Conservation (phyloP, 2,329 filamentous ascomycete genomes). For the Venturia nashicola region DNA sequence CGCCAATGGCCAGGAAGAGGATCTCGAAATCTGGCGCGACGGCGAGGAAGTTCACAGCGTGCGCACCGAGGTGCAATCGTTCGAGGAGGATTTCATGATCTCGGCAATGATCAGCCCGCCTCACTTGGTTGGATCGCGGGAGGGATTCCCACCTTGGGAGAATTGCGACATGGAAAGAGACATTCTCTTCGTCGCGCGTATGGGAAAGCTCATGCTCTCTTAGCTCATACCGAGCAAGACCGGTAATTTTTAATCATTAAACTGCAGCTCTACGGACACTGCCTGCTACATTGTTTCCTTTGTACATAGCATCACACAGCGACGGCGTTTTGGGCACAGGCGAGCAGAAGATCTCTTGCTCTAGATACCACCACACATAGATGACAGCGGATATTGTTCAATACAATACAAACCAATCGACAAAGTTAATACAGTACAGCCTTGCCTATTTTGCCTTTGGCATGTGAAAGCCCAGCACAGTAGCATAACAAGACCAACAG, state of each 20-base stretch:
- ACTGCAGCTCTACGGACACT: slow-evolving; percentile 5
- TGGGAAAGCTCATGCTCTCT: slow-evolving; percentile 1
- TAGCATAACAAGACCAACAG: background rate
- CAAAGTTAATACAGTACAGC: background rate
- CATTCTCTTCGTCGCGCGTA: slow-evolving; percentile 15
- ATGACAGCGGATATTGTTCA: background rate
- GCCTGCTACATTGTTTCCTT: background rate
- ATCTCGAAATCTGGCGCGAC: slow-evolving; percentile 39
- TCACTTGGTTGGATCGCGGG: slow-evolving; percentile 20
- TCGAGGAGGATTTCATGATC: slow-evolving; percentile 46
- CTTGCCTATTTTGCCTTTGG: background rate
- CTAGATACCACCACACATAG: slow-evolving; percentile 4
- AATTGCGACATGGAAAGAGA: slow-evolving; percentile 36
- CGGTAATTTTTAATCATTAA: background rate
- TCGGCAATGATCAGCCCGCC: slow-evolving; percentile 36
- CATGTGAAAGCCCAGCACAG: background rate
- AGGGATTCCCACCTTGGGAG: slow-evolving; percentile 28
- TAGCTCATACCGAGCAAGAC: background rate
- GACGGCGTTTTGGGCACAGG: slow-evolving; percentile 1
- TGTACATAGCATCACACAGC: slow-evolving; percentile 1
- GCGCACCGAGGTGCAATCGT: slow-evolving; percentile 44
- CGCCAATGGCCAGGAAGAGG: slow-evolving; percentile 23
- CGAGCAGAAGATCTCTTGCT: slow-evolving; percentile 1
- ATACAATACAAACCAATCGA: background rate
- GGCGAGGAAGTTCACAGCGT: slow-evolving; percentile 37